Base-by-base conservation (phyloP, 176 grass and related monocot genomes). In the Metroxylon sagu region DNA sequence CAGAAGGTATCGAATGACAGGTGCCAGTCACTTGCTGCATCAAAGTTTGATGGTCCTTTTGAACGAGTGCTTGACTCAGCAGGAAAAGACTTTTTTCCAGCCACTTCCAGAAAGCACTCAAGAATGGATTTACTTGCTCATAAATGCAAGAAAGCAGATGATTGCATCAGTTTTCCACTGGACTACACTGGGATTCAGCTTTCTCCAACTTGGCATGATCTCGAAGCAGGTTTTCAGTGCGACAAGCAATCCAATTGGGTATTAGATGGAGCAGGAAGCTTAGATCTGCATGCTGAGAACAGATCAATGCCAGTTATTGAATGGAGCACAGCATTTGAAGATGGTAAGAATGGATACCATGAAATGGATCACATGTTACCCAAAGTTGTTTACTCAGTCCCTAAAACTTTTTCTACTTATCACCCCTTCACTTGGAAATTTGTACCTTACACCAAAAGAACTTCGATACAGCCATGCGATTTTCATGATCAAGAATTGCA, bases 121-220 rank as follows among this genome's bases (percentile, higher is more conserved):
- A 65, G 50, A 56, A 73, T 53, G 3, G 71, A 56, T 6, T 73
- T 28, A 10, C 55, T 62, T 57, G 56, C 56, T 56, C 53, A 65
- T 70, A 19, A 51, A 71, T 52, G 23, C 26, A 29, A 70, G 2
- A 51, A 65, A 56, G 39, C 55, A 16, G 7, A 18, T 70, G 73
- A 74, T 57, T 62, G 29, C 55, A 59, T 66, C 23, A 27, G 77
- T 55, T 81, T 77, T 53, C 77, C 74, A 52, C 73, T 58, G 64
- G 39, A 28, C 56, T 35, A 74, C 51, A 18, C 69, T 54, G 17
- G 31, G 14, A 29, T 60, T 30, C 30, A 6, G 70, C 56, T 25
- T 58, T 57, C 3, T 74, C 50, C 75, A 60, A 26, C 51, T 64
- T 79, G 16, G 70, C 61, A 52, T 81, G 69, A 59, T 62, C 30